Evolutionary conservation across 805 yeast genomes (phyloP), one percentile per base, ranked within the genome.

Genomic region (Metschnikowia lachancei): DNA sequence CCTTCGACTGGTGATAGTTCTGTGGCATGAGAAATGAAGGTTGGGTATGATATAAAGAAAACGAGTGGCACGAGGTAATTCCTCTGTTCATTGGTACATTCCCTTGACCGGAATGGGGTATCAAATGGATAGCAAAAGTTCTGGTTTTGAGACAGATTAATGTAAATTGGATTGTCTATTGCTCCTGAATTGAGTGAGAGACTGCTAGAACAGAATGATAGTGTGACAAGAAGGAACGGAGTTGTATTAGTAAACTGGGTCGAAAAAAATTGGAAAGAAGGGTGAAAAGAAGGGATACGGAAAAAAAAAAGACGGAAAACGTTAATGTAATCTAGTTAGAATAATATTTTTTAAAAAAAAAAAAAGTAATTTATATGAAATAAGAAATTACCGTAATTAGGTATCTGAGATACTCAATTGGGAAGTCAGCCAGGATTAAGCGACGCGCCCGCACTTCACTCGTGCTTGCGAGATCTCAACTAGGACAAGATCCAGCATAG

Each of bases 401-500:
- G 24, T 33, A 32, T 39, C 30, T 43, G 41, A 40, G 37, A 40
- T 22, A 32, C 47, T 39, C 33, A 18, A 44, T 44, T 26, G 39
- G 47, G 47, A 44, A 39, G 17, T n/a, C 31, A 45, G 41, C 44
- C 44, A 45, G 44, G 18, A 34, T 11, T 16, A 16, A 30, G 24
- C 20, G 19, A 14, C 29, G 44, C 44, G 31, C 29, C 48, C 31
- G 40, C 36, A 22, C 48, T 33, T 22, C 16, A 26, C n/a, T 14
- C 24, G 24, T 16, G 30, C 38, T 30, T 17, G 44, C 18, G 29
- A 40, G 33, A 19, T 39, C 48, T 40, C 40, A 39, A 35, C 37
- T 30, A 35, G 48, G 48, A 24, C 39, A 44, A n/a, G 28, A 22
- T 18, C 40, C 47, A 44, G 47, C 47, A 41, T 32, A 20, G 12